phyloP scores from a whole-genome alignment of 1,139 yeast genomes.

The Kurtzmaniella quercitrusa region DNA sequence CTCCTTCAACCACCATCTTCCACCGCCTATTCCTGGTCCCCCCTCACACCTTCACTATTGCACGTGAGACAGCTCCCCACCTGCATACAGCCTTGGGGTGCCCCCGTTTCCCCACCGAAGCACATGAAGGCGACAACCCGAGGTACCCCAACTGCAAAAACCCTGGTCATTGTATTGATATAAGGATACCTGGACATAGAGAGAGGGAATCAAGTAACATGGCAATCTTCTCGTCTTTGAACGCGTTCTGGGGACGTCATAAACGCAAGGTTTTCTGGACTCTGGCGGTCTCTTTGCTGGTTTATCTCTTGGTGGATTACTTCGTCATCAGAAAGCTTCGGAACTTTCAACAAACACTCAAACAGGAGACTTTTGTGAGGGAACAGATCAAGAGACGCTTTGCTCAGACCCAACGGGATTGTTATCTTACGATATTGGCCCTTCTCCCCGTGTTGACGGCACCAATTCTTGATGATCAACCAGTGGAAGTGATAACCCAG shows the following conservation, averaged over 20 bases:
- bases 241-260: constrained; percentile 58
- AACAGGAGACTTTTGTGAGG: constrained; percentile 72
- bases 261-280: constrained; percentile 55
- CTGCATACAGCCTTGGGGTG: background rate
- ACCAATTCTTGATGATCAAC: constrained; percentile 59
- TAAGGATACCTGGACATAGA: background rate
- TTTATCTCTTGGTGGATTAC: constrained; percentile 54
- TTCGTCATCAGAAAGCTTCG: constrained; percentile 58
- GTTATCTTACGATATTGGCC: constrained; percentile 79
- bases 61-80: background rate
- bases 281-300: constrained; percentile 53
- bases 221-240: constrained; percentile 51
- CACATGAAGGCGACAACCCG: constrained; percentile 1
- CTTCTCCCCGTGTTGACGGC: constrained; percentile 72
- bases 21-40: background rate
- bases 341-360: constrained; percentile 63
- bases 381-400: constrained; percentile 76
- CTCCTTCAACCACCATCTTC: no score
- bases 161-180: constrained; percentile 68
- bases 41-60: background rate
- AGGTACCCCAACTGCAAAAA: constrained; percentile 2
- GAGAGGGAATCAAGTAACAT: constrained; percentile 13
- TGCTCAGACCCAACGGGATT: constrained; percentile 89
- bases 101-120: constrained; percentile 3
- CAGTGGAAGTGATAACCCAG: constrained; percentile 71